phyloP scores from a whole-genome alignment of 1,139 yeast species.

The Debaryomycetaceae sp. region DNA sequence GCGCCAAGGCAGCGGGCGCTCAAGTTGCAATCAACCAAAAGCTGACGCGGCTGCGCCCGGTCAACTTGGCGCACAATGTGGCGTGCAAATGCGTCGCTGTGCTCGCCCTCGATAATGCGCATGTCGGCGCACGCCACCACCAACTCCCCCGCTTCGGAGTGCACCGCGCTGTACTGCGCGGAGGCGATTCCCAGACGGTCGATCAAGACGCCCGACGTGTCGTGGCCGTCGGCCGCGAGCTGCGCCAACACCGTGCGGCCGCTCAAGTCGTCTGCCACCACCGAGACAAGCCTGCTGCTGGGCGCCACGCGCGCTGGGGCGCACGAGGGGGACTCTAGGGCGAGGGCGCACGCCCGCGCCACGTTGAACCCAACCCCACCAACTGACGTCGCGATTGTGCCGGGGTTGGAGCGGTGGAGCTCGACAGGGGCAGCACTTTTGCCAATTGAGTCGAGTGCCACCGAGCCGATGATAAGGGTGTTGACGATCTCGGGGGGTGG shows the following conservation, averaged over 20 bases:
- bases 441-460: conserved; percentile 72
- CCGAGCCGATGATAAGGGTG: conserved; percentile 62
- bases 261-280: conserved; percentile 55
- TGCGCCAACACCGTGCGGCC: conserved; percentile 39
- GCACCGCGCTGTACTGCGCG: conserved; percentile 72
- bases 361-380: conserved; percentile 90
- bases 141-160: conserved; percentile 57
- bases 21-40: conserved; percentile 70
- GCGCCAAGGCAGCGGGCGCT: conserved; percentile 20
- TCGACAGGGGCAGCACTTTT: conserved; percentile 25
- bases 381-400: conserved; percentile 48
- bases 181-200: conserved; percentile 29
- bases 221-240: conserved; percentile 24
- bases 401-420: conserved; percentile 72
- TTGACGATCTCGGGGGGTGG: conserved; percentile 12
- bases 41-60: conserved; percentile 32
- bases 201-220: conserved; percentile 35
- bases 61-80: conserved; percentile 36
- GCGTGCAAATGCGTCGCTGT: conserved; percentile 33
- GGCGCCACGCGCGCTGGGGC: conserved; percentile 8
- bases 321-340: conserved; percentile 15
- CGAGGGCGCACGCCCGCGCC: conserved; percentile 47
- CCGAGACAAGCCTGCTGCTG: conserved; percentile 46
- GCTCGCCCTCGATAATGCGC: conserved; percentile 55
- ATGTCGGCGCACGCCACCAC: conserved; percentile 82